phyloP scores from a whole-genome alignment of 495 filamentous ascomycete species.

The Glutinoglossum americanum region DNA sequence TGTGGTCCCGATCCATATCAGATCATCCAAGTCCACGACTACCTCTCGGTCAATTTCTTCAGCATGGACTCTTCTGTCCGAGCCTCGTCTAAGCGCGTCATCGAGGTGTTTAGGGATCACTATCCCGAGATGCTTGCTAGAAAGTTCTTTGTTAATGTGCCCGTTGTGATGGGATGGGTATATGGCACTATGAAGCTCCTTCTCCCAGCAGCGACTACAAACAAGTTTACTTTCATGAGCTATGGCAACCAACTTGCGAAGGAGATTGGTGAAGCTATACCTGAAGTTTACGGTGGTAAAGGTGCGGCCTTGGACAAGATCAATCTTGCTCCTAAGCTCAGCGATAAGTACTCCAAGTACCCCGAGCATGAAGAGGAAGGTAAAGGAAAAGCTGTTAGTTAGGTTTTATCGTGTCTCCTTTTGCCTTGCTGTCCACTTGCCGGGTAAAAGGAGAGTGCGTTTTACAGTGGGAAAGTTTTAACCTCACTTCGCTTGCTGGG shows the following conservation, averaged over 20 bases:
- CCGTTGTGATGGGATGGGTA: conserved; percentile 70
- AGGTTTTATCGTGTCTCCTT: neutral
- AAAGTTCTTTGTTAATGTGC: conserved; percentile 89
- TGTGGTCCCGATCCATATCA: conserved; percentile 51
- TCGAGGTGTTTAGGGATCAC: conserved; percentile 49
- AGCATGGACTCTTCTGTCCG: conserved; percentile 47
- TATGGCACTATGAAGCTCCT: conserved; percentile 62
- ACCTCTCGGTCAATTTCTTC: conserved; percentile 61
- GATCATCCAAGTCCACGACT: conserved; percentile 81
- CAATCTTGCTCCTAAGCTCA: neutral
- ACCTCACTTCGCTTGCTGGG: no score
- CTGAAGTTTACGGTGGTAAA: conserved; percentile 49
- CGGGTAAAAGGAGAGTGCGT: neutral
- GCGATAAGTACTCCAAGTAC: neutral
- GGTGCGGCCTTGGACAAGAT: conserved; percentile 11
- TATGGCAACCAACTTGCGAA: conserved; percentile 47
- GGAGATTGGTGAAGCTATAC: conserved; percentile 41
- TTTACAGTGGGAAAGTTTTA: neutral
- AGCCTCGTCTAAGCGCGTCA: conserved; percentile 52
- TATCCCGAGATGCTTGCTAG: conserved; percentile 76
- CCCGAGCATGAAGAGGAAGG: neutral
- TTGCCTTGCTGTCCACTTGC: neutral
- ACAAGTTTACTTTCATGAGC: conserved; percentile 66
- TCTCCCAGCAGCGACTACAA: conserved; percentile 52
- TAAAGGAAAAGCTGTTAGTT: neutral